These are phyloP conservation scores for Exidia glandulosa DNA, from an alignment of 768 basidiomycete species.

Conservation along the genomic window DNA sequence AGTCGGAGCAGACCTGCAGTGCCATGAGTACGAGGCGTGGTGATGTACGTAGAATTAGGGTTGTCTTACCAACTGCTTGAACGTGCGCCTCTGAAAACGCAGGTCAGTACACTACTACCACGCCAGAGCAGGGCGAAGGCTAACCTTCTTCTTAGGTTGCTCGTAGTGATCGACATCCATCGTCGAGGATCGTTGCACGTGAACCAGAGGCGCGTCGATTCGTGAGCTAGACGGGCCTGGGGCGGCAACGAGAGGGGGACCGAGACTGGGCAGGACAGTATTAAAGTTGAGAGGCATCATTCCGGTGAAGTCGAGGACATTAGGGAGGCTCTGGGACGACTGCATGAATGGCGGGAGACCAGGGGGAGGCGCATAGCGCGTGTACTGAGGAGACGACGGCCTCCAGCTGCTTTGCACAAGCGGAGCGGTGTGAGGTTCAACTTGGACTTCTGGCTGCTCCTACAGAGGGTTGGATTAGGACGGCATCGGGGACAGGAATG, in stretches of 20 bases:
- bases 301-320: constrained; percentile 14
- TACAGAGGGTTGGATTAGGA: neutral
- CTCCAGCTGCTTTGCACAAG: neutral
- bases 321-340: neutral
- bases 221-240: constrained; percentile 28
- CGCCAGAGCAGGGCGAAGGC: neutral
- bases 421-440: neutral
- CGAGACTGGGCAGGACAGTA: constrained; percentile 17
- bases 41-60: neutral
- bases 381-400: neutral
- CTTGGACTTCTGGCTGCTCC: neutral
- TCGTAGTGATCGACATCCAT: constrained; percentile 34
- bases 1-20: constrained; percentile 73
- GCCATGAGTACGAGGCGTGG: neutral
- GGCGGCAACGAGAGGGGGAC: constrained; percentile 8
- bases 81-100: neutral
- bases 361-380: neutral
- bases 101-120: neutral
- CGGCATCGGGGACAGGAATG: neutral
- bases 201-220: neutral
- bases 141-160: constrained; percentile 54
- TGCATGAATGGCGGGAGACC: neutral
- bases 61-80: neutral
- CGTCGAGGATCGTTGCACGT: neutral
- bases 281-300: constrained; percentile 15